Conservation (phyloP, 345 rosid species). For the Aurinia saxatilis region DNA sequence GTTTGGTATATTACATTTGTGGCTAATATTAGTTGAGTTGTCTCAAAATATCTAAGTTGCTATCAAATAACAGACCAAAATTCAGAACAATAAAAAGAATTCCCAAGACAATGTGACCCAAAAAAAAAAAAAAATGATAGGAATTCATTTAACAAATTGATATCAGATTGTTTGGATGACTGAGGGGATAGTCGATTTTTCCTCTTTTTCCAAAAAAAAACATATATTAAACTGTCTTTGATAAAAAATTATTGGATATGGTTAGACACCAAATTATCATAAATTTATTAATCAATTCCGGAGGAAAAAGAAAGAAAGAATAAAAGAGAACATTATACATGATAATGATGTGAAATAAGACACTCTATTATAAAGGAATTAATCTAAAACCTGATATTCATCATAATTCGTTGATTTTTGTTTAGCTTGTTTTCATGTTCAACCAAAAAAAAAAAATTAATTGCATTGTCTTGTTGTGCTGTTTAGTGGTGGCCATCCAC, state of each 20-base stretch:
- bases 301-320: too few relatives aligned
- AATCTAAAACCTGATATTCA: not conserved
- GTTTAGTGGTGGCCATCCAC: slow-evolving; percentile 3
- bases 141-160: not conserved
- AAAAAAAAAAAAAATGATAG: not conserved
- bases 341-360: too few relatives aligned
- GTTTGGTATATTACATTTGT: slow-evolving; percentile 17
- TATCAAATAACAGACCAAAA: slow-evolving; percentile 23
- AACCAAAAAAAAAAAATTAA: too few relatives aligned
- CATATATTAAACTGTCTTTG: too few relatives aligned
- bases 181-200: too few relatives aligned
- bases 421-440: too few relatives aligned
- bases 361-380: too few relatives aligned
- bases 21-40: slow-evolving; percentile 18
- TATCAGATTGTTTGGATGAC: slow-evolving; percentile 9
- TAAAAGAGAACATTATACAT: too few relatives aligned
- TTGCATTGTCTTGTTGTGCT: not conserved
- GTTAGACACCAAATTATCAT: too few relatives aligned
- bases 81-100: not conserved
- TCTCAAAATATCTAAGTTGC: slow-evolving; percentile 38
- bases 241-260: too few relatives aligned
- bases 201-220: too few relatives aligned
- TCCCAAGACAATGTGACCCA: not conserved
- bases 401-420: not conserved
- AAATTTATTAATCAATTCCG: too few relatives aligned